Evolutionary conservation across 148 eudicot genomes (phyloP).

Genomic region (Arctostaphylos glauca): DNA sequence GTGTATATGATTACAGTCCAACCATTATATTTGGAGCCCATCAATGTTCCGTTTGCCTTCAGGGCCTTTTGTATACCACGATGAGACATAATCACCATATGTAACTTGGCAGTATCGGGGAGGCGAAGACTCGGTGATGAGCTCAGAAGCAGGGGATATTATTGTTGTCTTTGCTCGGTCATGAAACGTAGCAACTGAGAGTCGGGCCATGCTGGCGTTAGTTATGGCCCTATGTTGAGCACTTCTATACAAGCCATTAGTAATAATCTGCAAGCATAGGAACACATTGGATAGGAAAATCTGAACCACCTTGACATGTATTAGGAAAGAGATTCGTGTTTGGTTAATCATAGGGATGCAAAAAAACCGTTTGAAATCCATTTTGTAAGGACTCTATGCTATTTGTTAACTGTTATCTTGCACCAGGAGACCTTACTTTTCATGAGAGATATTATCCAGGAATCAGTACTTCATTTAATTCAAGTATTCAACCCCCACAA

Average conservation of each 20-base stretch:
- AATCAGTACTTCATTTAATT: background rate
- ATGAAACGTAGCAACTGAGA: slow-evolving; percentile 93
- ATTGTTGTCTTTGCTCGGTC: slow-evolving; percentile 75
- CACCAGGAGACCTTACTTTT: background rate
- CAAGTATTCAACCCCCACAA: background rate
- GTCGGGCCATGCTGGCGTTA: slow-evolving; percentile 59
- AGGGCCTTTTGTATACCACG: slow-evolving; percentile 96
- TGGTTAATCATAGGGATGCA: background rate
- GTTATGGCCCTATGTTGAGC: slow-evolving; percentile 77
- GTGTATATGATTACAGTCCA: background rate
- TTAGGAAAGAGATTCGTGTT: background rate
- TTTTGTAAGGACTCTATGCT: background rate
- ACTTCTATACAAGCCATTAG: slow-evolving; percentile 86
- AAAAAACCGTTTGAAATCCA: background rate
- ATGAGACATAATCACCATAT: slow-evolving; percentile 86
- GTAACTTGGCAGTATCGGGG: slow-evolving; percentile 51
- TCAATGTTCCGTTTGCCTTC: slow-evolving; percentile 90
- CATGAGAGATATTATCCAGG: background rate
- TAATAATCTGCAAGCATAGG: slow-evolving; percentile 58
- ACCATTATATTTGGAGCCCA: slow-evolving; percentile 52
- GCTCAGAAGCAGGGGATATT: slow-evolving; percentile 58
- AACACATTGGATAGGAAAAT: background rate
- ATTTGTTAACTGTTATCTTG: background rate
- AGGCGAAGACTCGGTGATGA: slow-evolving; percentile 33
- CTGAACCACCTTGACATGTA: no score